A percentile compares a stretch with the other conserved stretches of the same genome.
Evolutionary conservation across 1,284 basidiomycete genomes (phyloP).

Genomic region (Rhizoctonia solani): DNA sequence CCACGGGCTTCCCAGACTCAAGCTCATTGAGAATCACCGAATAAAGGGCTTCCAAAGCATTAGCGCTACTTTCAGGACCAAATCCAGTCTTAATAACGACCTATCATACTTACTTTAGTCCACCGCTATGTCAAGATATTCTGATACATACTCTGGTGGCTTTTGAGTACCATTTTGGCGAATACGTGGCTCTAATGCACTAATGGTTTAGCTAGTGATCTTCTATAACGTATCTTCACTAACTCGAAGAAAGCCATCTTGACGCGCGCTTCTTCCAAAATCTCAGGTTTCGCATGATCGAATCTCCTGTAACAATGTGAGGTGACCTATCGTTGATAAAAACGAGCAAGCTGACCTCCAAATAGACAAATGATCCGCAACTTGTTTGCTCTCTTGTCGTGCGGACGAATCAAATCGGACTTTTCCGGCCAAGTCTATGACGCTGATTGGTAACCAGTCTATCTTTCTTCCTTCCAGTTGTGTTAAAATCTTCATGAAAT

Average conservation of each 20-base stretch:
- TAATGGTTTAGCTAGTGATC: not conserved
- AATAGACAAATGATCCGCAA: not conserved
- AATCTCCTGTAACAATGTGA: not conserved
- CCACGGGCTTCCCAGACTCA: no score
- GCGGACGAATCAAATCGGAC: not conserved
- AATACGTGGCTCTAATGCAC: conserved; percentile 1
- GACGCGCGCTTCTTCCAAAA: not conserved
- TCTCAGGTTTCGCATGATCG: not conserved
- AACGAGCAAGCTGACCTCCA: not conserved
- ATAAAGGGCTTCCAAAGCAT: not conserved
- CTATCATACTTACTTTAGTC: not conserved
- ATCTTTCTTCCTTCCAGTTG: not conserved
- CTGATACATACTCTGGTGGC: not conserved
- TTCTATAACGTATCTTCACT: not conserved
- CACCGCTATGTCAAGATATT: not conserved
- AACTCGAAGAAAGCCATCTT: conserved; percentile 11
- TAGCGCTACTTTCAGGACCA: not conserved
- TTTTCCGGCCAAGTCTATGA: conserved; percentile 11
- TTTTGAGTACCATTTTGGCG: conserved; percentile 30
- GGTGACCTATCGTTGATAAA: not conserved
- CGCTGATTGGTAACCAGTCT: conserved; percentile 2
- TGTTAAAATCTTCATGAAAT: not conserved
- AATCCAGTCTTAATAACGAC: not conserved
- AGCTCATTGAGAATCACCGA: not conserved
- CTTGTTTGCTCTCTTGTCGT: not conserved